A percentile compares a stretch with the other conserved stretches of the same genome.
These are phyloP conservation scores for Trametes maxima DNA, from an alignment of 768 basidiomycete genomes.

Conservation along the genomic window DNA sequence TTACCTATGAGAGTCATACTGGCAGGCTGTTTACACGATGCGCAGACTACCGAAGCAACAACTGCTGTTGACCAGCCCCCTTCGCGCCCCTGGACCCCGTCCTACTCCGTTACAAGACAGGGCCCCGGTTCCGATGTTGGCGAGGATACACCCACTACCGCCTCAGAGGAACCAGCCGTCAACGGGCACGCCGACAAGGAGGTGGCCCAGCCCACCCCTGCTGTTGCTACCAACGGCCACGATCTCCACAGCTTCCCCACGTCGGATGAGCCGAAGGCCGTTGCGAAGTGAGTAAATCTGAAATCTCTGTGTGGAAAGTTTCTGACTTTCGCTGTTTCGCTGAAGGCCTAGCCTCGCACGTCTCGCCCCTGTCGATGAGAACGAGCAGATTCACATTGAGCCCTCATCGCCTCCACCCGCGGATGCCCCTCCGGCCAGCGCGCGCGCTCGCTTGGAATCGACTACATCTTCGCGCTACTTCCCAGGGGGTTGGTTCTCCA, in stretches of 20 bases:
- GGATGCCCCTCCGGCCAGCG: conserved; percentile 17
- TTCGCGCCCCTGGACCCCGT: conserved; percentile 41
- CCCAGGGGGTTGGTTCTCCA: conserved; percentile 55
- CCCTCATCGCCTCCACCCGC: conserved; percentile 14
- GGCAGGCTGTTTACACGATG: background rate
- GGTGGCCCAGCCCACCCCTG: background rate
- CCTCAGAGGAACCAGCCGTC: conserved; percentile 2
- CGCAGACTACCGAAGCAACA: background rate
- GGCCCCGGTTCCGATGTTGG: conserved; percentile 30
- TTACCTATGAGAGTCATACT: background rate
- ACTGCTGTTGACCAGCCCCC: conserved; percentile 24
- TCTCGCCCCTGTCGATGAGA: conserved; percentile 28
- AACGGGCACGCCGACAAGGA: background rate
- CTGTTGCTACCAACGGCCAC: conserved; percentile 3
- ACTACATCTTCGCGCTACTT: conserved; percentile 59
- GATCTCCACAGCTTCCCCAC: conserved; percentile 23
- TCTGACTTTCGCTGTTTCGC: background rate
- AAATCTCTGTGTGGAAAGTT: background rate
- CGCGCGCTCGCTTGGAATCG: conserved; percentile 49
- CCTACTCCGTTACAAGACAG: conserved; percentile 41
- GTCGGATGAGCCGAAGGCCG: conserved; percentile 10
- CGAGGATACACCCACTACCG: conserved; percentile 4
- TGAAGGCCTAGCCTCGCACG: conserved; percentile 29
- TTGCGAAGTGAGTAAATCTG: conserved; percentile 18
- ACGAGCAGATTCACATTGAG: conserved; percentile 25